Percentiles rank a stretch among this genome's conserved stretches.
phyloP scores from a whole-genome alignment of 2,329 filamentous ascomycete genomes.

The Pyricularia grisea region DNA sequence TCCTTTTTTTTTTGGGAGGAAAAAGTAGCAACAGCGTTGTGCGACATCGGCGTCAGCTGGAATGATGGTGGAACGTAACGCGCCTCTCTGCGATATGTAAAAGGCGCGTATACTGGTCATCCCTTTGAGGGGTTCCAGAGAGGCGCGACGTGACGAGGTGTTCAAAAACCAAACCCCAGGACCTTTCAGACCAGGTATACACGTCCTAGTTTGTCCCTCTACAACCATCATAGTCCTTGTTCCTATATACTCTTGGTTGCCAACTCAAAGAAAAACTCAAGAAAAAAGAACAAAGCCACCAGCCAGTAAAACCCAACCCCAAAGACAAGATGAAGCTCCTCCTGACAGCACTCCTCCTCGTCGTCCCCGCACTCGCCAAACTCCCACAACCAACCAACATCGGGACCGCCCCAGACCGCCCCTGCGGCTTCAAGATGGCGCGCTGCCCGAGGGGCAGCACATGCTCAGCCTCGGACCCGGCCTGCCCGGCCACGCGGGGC shows the following conservation, averaged over 20 bases:
- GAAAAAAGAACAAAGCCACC: background rate
- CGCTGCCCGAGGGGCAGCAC: conserved; percentile 10
- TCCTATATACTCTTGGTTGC: background rate
- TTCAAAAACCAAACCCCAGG: background rate
- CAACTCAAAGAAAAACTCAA: background rate
- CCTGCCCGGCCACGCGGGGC: conserved; percentile 9
- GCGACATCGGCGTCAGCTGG: background rate
- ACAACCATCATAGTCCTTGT: background rate
- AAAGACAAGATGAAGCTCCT: background rate
- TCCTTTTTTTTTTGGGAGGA: background rate
- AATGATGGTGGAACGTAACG: background rate
- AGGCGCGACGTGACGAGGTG: background rate
- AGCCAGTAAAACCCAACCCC: background rate
- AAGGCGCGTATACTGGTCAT: background rate
- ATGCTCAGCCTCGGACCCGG: conserved; percentile 11
- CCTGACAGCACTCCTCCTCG: background rate
- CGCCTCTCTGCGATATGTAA: background rate
- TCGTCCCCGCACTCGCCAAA: background rate
- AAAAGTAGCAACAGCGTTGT: background rate
- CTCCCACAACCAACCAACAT: background rate
- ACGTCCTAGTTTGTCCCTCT: background rate
- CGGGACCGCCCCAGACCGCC: background rate
- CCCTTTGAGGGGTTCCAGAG: background rate
- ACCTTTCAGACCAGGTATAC: background rate
- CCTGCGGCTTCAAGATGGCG: conserved; percentile 15